Evolutionary conservation across 257 asterid genomes (phyloP).

Genomic region (Nemophila menziesii): DNA sequence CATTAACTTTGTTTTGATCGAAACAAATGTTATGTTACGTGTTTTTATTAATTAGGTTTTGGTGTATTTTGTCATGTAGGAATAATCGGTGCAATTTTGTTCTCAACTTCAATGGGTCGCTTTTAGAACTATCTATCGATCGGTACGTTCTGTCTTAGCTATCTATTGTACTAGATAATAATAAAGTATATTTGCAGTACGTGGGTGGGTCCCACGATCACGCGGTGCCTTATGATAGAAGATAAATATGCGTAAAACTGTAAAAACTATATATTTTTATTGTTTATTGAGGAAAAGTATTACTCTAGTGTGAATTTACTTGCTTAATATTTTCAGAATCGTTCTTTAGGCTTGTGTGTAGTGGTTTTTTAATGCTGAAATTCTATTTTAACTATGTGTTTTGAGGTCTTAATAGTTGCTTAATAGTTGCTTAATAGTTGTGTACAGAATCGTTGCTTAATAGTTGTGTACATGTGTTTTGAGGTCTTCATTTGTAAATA

Average conservation of each 20-base stretch:
- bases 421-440: too few relatives aligned
- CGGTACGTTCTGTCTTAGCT: neutral
- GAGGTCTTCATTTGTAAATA: neutral
- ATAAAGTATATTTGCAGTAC: too few relatives aligned
- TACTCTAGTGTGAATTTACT: too few relatives aligned
- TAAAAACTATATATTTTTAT: neutral
- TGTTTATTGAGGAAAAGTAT: too few relatives aligned
- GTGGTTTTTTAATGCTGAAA: too few relatives aligned
- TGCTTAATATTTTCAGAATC: neutral
- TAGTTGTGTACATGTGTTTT: neutral
- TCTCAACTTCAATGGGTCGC: neutral
- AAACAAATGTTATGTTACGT: conserved; percentile 10
- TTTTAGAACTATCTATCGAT: neutral
- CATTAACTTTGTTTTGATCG: conserved; percentile 34
- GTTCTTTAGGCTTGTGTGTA: neutral
- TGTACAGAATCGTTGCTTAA: too few relatives aligned
- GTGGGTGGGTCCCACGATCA: too few relatives aligned
- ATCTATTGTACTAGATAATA: neutral
- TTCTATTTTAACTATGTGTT: too few relatives aligned
- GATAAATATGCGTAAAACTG: too few relatives aligned
- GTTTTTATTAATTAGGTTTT: too few relatives aligned
- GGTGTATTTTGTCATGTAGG: neutral
- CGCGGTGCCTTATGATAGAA: too few relatives aligned
- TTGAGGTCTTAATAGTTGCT: too few relatives aligned
- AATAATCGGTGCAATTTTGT: neutral